Evolutionary conservation across 2,329 filamentous ascomycete genomes (phyloP).

Genomic region (Calycina herbarum): DNA sequence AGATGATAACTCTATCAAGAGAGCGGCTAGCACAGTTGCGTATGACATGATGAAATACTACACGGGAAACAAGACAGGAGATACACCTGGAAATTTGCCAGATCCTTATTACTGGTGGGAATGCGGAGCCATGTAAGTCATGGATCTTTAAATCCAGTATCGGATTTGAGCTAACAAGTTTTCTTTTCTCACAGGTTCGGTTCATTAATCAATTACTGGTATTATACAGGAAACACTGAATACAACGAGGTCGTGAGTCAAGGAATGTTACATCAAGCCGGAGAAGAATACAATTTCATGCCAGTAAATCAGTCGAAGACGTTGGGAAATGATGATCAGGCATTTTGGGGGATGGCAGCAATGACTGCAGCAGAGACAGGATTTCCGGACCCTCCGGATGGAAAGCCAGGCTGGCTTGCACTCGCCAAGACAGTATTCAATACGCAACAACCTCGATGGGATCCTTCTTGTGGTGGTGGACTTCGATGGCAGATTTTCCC

Average conservation of each 20-base stretch:
- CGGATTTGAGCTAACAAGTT: not conserved
- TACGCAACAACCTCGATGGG: constrained; percentile 72
- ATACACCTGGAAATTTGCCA: constrained; percentile 51
- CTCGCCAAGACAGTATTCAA: constrained; percentile 81
- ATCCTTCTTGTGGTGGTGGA: constrained; percentile 67
- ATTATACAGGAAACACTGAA: constrained; percentile 69
- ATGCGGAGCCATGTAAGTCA: constrained; percentile 15
- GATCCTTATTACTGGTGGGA: constrained; percentile 53
- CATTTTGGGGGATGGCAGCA: constrained; percentile 70
- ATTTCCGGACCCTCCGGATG: constrained; percentile 54
- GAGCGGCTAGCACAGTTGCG: constrained; percentile 39
- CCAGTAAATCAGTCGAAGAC: constrained; percentile 65
- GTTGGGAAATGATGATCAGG: constrained; percentile 69
- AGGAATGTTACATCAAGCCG: constrained; percentile 72
- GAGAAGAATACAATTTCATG: constrained; percentile 73
- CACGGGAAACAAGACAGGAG: constrained; percentile 48
- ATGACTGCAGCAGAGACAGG: constrained; percentile 70
- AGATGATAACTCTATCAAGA: constrained; percentile 26
- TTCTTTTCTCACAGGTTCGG: constrained; percentile 45
- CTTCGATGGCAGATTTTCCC: constrained; percentile 82
- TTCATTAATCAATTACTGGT: constrained; percentile 79
- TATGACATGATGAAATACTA: constrained; percentile 55
- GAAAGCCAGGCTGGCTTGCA: constrained; percentile 64
- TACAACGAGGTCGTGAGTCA: constrained; percentile 65
- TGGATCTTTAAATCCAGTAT: not conserved